Percentiles rank a stretch among this genome's conserved stretches.
These are phyloP conservation scores for Fusarium citri DNA, from an alignment of 2,329 filamentous ascomycete species.

Conservation along the genomic window DNA sequence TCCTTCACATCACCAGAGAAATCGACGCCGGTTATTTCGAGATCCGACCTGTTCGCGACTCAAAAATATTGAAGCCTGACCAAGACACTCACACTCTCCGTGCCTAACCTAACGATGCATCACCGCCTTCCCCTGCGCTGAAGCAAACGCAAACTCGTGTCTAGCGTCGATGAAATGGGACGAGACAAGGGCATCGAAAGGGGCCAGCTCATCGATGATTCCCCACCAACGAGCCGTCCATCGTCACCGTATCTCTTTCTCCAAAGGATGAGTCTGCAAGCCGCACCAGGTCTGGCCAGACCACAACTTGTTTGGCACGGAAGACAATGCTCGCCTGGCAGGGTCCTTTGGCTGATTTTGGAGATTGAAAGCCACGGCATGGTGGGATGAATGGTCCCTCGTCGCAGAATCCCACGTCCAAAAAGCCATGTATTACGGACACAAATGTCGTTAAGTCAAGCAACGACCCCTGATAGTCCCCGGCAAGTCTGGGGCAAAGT, in stretches of 20 bases:
- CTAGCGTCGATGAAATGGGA: conserved; percentile 46
- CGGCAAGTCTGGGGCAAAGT: conserved; percentile 43
- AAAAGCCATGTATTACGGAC: conserved; percentile 18
- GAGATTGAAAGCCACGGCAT: conserved; percentile 20
- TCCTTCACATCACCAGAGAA: conserved; percentile 24
- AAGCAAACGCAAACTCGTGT: conserved; percentile 39
- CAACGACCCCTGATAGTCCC: conserved; percentile 36
- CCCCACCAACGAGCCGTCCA: conserved; percentile 43
- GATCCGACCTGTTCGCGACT: conserved; percentile 20
- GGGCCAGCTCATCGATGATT: conserved; percentile 48
- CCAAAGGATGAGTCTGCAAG: conserved; percentile 41
- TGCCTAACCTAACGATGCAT: conserved; percentile 49
- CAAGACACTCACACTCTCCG: conserved; percentile 29
- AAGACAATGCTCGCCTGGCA: conserved; percentile 29
- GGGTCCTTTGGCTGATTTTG: conserved; percentile 32
- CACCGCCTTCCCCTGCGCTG: conserved; percentile 44
- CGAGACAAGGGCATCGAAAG: conserved; percentile 47
- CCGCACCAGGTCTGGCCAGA: conserved; percentile 23
- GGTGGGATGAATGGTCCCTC: conserved; percentile 36
- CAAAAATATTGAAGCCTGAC: conserved; percentile 43
- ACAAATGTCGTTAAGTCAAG: conserved; percentile 40
- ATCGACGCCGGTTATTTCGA: conserved; percentile 4
- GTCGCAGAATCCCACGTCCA: conserved; percentile 24
- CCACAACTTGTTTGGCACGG: conserved; percentile 19
- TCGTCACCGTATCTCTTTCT: conserved; percentile 48